Evolutionary conservation across 2,329 filamentous ascomycete genomes (phyloP), one percentile per base, ranked within the genome.

Genomic region (Cladophialophora immunda): DNA sequence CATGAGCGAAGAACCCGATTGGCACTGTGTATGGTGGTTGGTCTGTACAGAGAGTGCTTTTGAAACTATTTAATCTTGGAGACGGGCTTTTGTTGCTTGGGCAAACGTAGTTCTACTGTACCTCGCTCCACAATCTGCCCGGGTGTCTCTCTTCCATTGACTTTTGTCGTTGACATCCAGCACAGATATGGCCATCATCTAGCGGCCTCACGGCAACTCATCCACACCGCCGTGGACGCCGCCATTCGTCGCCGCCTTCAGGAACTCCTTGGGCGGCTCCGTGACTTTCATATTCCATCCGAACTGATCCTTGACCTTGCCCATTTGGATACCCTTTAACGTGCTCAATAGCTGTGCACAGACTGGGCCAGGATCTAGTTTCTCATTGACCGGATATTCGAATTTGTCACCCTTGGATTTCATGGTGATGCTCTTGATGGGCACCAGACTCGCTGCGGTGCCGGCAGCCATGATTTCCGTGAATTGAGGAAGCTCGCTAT

Each of bases 401-500:
- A 89, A 87, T 62, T 83, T 86, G 67, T 88, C 84, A 50, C 80
- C 78, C 50, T 79, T 83, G 17, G 84, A 87, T 58, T 80, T 86
- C 74, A 93, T 88, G 2, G 92, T 95, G 77, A 98, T 97, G 72
- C 92, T 95, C 68, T 91, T 91, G 79, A 97, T 95, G 1, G 94
- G 94, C 2, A 98, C 94, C 62, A 99, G 84, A 0, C 92, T 92
- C 0, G 94, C 94, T 0, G 94, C 94, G 0, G 94, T 98, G 1
- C 94, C 94, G 2, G 93, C 94, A 3, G 94, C 95, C 80, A 97
- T 89, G 60, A 99, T 89, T 80, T 98, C 94, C 53, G 82, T 82
- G 76, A 93, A 93, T 17, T 81, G 77, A 5, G 77, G 72, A 50
- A 92, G 80, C 74, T 92, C 89, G 7, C 85, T 82, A 76, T 90